Conservation (phyloP, 1,284 basidiomycete genomes). For the Tilletia horrida region DNA sequence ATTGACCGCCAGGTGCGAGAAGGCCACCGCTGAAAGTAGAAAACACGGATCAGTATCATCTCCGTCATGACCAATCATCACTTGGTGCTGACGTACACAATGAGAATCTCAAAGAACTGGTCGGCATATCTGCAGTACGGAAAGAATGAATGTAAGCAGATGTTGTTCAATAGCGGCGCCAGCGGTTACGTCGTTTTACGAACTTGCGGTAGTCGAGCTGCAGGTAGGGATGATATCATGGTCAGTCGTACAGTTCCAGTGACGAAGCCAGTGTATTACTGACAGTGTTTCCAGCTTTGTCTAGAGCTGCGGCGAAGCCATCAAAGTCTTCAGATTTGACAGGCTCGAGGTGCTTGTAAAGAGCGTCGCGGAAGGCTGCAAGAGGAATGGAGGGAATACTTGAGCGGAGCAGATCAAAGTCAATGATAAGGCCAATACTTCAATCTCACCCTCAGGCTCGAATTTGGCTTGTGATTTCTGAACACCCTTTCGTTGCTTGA, state of each 20-base stretch:
- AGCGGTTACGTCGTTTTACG: background rate
- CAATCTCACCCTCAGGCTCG: slow-evolving; percentile 59
- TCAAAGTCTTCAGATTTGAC: slow-evolving; percentile 76
- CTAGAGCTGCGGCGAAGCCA: slow-evolving; percentile 74
- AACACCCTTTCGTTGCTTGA: slow-evolving; percentile 57
- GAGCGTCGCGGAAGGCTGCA: slow-evolving; percentile 87
- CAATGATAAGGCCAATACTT: background rate
- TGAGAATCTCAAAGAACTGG: slow-evolving; percentile 86
- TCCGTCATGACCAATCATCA: background rate
- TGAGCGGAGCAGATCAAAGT: background rate
- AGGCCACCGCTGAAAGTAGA: slow-evolving; percentile 67
- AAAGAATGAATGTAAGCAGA: background rate
- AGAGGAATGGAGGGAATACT: background rate
- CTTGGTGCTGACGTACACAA: slow-evolving; percentile 60
- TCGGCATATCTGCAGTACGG: slow-evolving; percentile 67
- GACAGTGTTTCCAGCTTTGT: slow-evolving; percentile 73
- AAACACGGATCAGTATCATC: background rate
- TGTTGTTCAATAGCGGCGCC: background rate
- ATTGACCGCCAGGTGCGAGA: slow-evolving; percentile 88
- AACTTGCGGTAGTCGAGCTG: slow-evolving; percentile 63
- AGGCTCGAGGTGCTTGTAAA: slow-evolving; percentile 87
- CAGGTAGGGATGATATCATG: background rate
- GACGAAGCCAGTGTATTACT: too few relatives aligned
- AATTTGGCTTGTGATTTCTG: slow-evolving; percentile 61
- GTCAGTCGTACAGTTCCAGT: too few relatives aligned